Evolutionary conservation across 2,329 filamentous ascomycete species (phyloP), one percentile per base, ranked within the genome.

Genomic region (Aspergillus sergii): DNA sequence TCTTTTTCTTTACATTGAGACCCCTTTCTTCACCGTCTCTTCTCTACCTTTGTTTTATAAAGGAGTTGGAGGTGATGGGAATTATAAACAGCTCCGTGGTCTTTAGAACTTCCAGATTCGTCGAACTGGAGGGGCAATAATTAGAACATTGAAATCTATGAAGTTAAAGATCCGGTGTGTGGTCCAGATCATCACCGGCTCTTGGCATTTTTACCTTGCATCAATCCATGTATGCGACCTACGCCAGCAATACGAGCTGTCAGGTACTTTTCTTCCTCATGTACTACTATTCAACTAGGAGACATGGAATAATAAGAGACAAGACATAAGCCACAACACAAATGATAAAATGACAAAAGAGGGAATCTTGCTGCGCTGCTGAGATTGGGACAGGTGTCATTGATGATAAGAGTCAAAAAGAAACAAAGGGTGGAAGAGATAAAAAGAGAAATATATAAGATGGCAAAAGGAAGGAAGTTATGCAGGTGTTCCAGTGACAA

Each of bases 361-460:
- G 75, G 75, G 75, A 78, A 76, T 78, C 73, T 78, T 76, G 75
- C 73, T 75, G 75, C 73, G 74, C 72, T 77, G 75, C 71, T 74
- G 69, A 74, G 69, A 75, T 73, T 74, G 69, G 72, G 70, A 72
- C 70, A 70, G 71, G 66, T 69, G 69, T 68, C 68, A 71, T 69
- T 65, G 66, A 68, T 69, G 61, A 66, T 66, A 71, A 69, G 64
- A 36, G 51, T 36, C 62, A 68, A 60, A 61, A 69, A 62, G 55
- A 60, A 66, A 61, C 62, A 50, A 61, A 59, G 59, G 63, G 64
- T 46, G 65, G 66, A 69, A 66, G 65, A 59, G 68, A 68, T 64
- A 64, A 59, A 68, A 61, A 55, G 28, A 28, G 63, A 64, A 61
- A 39, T 55, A 55, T 55, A 55, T 55, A 55, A 55, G 51, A 21